phyloP scores from a whole-genome alignment of 2,329 filamentous ascomycete species.

The Verticillium albo-atrum region DNA sequence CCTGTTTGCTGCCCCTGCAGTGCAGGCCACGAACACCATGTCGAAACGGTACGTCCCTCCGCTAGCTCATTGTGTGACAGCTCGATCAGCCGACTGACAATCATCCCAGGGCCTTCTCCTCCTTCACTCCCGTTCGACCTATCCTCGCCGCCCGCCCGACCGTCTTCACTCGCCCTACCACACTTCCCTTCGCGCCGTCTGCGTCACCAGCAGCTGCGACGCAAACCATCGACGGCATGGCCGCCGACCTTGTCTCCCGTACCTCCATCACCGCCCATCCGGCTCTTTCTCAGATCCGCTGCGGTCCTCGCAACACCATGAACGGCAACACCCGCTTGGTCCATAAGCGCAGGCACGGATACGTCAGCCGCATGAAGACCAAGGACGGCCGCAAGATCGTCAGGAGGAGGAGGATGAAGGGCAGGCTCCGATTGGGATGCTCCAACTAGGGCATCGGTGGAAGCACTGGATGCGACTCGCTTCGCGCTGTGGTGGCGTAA shows the following conservation, averaged over 20 bases:
- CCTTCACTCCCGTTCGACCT: conserved; percentile 47
- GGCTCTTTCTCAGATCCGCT: conserved; percentile 52
- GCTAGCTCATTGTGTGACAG: neutral
- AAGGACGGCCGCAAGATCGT: conserved; percentile 50
- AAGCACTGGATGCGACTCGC: neutral
- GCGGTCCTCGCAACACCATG: conserved; percentile 56
- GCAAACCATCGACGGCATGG: conserved; percentile 9
- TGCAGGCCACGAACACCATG: neutral
- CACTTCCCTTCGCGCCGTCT: conserved; percentile 25
- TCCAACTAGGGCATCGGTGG: neutral
- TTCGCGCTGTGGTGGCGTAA: neutral
- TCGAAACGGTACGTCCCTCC: neutral
- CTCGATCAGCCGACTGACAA: neutral
- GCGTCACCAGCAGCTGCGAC: conserved; percentile 14
- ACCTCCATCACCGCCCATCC: conserved; percentile 47
- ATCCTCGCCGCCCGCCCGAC: conserved; percentile 29
- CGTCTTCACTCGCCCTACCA: conserved; percentile 23
- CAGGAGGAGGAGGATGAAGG: conserved; percentile 47
- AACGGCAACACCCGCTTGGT: conserved; percentile 48
- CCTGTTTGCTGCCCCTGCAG: neutral
- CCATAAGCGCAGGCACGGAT: conserved; percentile 57
- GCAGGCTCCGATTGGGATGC: conserved; percentile 35
- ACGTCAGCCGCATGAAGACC: conserved; percentile 45
- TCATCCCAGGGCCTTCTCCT: conserved; percentile 37
- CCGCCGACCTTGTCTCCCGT: conserved; percentile 40